phyloP scores from a whole-genome alignment of 179 eudicot species.

The Dionaea muscipula region DNA sequence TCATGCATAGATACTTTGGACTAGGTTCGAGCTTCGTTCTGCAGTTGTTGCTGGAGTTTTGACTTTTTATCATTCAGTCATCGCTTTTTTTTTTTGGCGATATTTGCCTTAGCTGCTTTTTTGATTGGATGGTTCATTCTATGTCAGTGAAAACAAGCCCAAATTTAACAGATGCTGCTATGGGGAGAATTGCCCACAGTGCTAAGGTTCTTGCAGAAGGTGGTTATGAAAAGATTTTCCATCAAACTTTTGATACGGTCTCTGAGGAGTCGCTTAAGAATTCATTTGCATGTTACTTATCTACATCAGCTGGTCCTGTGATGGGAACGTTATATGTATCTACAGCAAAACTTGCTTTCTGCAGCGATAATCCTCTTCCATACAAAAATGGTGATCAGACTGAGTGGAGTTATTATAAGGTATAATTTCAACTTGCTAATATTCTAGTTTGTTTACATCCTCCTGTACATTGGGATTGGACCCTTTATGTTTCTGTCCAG shows the following conservation, averaged over 20 bases:
- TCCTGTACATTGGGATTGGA: too few species aligned
- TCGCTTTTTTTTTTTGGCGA: too few species aligned
- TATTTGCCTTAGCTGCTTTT: too few species aligned
- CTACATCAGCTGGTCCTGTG: conserved; percentile 90
- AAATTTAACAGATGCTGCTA: conserved; percentile 78
- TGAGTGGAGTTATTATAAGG: conserved; percentile 91
- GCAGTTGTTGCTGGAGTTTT: too few species aligned
- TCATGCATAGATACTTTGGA: too few species aligned
- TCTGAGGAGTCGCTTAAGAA: conserved; percentile 67
- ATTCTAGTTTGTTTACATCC: not conserved
- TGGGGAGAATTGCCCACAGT: conserved; percentile 81
- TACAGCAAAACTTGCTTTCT: conserved; percentile 75
- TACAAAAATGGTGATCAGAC: conserved; percentile 58
- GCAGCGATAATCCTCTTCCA: conserved; percentile 84
- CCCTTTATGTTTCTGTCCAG: too few species aligned
- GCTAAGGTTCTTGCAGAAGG: conserved; percentile 92
- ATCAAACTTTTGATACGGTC: conserved; percentile 73
- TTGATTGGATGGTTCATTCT: too few species aligned
- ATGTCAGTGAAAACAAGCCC: conserved; percentile 72
- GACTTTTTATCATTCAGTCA: too few species aligned
- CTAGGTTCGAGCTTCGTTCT: too few species aligned
- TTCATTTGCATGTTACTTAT: conserved; percentile 69
- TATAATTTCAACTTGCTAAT: conserved; percentile 19
- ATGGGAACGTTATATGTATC: conserved; percentile 79
- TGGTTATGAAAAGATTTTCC: conserved; percentile 74